phyloP scores from a whole-genome alignment of 352 stramenopile genomes.

The Globisporangium canariense region DNA sequence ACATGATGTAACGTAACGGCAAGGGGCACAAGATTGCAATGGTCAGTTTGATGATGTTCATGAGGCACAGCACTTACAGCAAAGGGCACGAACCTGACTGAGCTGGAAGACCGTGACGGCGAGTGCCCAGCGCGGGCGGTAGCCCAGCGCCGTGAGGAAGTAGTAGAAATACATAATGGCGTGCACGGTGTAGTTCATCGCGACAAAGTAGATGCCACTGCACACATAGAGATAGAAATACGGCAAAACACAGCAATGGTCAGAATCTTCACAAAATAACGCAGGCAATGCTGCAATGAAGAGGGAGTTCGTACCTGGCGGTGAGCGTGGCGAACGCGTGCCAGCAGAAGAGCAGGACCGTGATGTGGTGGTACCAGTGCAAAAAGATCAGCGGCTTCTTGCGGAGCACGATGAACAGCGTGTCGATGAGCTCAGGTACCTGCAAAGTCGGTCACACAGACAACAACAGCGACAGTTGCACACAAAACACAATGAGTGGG shows the following conservation, averaged over 20 bases:
- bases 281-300: background rate
- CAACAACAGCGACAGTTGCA: background rate
- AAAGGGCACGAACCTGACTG: constrained; percentile 69
- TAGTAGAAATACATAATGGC: constrained; percentile 98
- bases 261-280: background rate
- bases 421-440: constrained; percentile 94
- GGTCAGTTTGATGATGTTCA: too few species aligned
- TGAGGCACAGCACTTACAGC: too few species aligned
- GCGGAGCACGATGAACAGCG: constrained; percentile 96
- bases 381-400: constrained; percentile 97
- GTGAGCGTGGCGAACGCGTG: constrained; percentile 92
- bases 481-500: constrained; percentile 11
- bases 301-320: constrained; percentile 48
- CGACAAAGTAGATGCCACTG: constrained; percentile 95
- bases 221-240: background rate
- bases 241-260: background rate
- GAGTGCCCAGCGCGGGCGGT: constrained; percentile 68
- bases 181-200: constrained; percentile 98
- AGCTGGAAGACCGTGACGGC: constrained; percentile 91
- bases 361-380: constrained; percentile 99
- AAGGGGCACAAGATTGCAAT: background rate
- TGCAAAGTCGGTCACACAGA: constrained; percentile 21
- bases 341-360: constrained; percentile 97
- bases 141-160: constrained; percentile 85
- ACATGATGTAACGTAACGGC: background rate